Base-by-base conservation (phyloP, 768 basidiomycete genomes). In the Lentinus brumalis region DNA sequence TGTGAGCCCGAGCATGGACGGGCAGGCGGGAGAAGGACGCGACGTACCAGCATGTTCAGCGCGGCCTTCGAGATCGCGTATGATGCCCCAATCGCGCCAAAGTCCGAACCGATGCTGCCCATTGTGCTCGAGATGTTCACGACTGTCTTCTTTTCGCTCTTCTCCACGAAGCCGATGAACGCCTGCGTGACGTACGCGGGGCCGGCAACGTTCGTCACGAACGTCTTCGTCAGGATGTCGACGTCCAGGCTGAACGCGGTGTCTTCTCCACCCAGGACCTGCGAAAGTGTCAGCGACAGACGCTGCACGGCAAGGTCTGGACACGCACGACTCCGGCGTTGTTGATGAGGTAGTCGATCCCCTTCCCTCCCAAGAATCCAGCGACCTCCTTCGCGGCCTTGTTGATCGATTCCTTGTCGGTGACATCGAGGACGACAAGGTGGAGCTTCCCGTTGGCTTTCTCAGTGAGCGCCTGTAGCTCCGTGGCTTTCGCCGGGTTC, bases 321-420 rank as follows among this genome's bases (percentile, higher is more conserved):
- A 40, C 11, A 69, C 76, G 53, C 54, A 76, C 76, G 26, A 75
- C 59, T 1, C 67, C 76, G 7, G 76, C 75, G 44, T 76, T 77
- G 65, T 77, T 79, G 56, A 77, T 60, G 26, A 79, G 64, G 53
- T 76, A 77, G 62, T 79, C 75, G 5, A 78, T 62, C 11, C 77
- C 75, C 1, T 53, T 30, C 39, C 61, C 62, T 9, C 62, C 69
- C 11, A 78, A 58, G 31, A 75, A 52, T 40, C 59, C 67, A 15
- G 70, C 68, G 6, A 61, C 40, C 38, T 61, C 50, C 6, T 57
- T 64, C 10, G 74, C 70, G 1, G 42, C 63, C 0, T 45, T 64
- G 11, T 68, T 57, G 56, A 77, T 73, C 30, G 70, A 66, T 15
- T 50, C 62, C 38, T 62, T 44, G 45, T 71, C 63, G 21, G 53